Evolutionary conservation across 208 protist species (phyloP).

Genomic region (Leptomonas seymouri): DNA sequence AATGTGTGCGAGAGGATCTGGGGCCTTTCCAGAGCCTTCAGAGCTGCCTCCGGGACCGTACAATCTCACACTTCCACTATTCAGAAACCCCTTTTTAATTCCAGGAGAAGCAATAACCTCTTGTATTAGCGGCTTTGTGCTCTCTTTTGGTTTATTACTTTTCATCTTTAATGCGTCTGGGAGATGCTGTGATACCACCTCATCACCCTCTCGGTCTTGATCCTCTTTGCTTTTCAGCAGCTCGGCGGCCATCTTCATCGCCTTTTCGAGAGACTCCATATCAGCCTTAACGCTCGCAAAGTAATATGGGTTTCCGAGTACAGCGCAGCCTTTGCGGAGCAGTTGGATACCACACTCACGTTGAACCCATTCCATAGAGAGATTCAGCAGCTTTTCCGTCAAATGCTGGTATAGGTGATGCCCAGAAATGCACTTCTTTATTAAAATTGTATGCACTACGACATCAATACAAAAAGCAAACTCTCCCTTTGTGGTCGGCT

Average conservation of each 20-base stretch:
- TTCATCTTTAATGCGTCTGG: constrained; percentile 22
- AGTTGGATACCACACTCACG: constrained; percentile 72
- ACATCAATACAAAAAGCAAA: constrained; percentile 72
- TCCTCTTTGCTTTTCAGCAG: constrained; percentile 29
- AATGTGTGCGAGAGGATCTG: constrained; percentile 74
- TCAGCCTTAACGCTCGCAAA: constrained; percentile 6
- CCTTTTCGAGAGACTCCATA: constrained; percentile 11
- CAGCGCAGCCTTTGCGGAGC: constrained; percentile 37
- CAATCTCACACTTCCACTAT: constrained; percentile 29
- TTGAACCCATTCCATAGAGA: constrained; percentile 81
- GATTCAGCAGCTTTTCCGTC: constrained; percentile 51
- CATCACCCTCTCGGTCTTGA: not conserved
- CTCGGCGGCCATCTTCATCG: constrained; percentile 29
- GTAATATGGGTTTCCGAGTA: constrained; percentile 53
- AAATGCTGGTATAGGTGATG: constrained; percentile 67
- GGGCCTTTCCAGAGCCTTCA: constrained; percentile 54
- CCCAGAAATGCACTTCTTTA: constrained; percentile 36
- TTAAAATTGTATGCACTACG: constrained; percentile 76
- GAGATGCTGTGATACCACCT: constrained; percentile 6
- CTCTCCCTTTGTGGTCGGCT: constrained; percentile 7
- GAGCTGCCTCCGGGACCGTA: constrained; percentile 63
- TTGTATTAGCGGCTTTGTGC: constrained; percentile 48
- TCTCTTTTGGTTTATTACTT: constrained; percentile 7
- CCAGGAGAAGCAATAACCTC: constrained; percentile 56
- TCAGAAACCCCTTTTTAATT: constrained; percentile 80